Evolutionary conservation across 495 filamentous ascomycete genomes (phyloP).

Genomic region (Annulohypoxylon bovei): DNA sequence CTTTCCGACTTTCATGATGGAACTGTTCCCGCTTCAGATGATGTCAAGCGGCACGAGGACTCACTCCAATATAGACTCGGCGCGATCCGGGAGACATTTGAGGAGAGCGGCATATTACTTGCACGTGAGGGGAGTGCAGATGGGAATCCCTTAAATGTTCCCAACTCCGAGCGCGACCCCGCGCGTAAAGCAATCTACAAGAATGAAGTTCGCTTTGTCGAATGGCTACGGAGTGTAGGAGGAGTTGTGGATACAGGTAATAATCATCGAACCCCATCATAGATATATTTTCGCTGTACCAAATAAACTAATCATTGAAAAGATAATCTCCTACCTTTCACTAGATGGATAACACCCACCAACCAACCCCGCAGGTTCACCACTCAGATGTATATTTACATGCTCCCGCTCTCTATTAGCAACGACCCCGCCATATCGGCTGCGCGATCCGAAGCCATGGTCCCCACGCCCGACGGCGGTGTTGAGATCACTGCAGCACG

Average conservation of each 20-base stretch:
- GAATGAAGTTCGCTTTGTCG: constrained; percentile 65
- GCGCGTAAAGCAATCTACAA: constrained; percentile 75
- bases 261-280: constrained; percentile 15
- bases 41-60: constrained; percentile 69
- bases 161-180: constrained; percentile 66
- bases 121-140: constrained; percentile 62
- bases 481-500: constrained; percentile 82
- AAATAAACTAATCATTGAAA: neutral
- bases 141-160: constrained; percentile 61
- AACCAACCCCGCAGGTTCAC: constrained; percentile 78
- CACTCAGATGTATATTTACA: constrained; percentile 96
- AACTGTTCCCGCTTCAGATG: constrained; percentile 58
- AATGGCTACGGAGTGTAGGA: constrained; percentile 71
- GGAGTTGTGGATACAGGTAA: constrained; percentile 74
- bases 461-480: constrained; percentile 81
- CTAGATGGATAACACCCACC: constrained; percentile 87
- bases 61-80: constrained; percentile 74
- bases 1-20: constrained; percentile 77
- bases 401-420: constrained; percentile 72
- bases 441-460: constrained; percentile 46
- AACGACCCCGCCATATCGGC: constrained; percentile 50
- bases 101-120: constrained; percentile 91
- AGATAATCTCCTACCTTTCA: constrained; percentile 82
- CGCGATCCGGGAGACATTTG: constrained; percentile 91
- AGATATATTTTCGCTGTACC: neutral